Evolutionary conservation across 1,284 basidiomycete genomes (phyloP).

Genomic region (Cerioporus squamosus): DNA sequence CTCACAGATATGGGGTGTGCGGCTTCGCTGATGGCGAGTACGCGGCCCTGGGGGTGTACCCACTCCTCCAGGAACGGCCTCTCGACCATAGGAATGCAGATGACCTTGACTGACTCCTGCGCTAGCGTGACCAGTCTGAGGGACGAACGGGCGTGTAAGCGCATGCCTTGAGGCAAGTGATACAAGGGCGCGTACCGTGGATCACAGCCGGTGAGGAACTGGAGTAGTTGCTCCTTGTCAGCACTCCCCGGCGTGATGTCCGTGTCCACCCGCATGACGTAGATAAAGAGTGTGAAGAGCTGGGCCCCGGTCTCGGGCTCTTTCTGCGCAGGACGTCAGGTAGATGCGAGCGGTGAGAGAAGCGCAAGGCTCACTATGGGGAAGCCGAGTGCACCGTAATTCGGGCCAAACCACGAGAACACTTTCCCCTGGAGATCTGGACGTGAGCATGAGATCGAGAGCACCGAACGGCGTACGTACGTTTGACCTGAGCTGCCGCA

Average conservation of each 20-base stretch:
- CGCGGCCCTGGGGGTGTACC: conserved; percentile 28
- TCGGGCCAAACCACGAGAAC: conserved; percentile 21
- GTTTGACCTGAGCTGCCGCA: conserved; percentile 6
- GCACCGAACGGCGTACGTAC: neutral
- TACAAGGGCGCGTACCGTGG: neutral
- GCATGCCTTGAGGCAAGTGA: too few species aligned
- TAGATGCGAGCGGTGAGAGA: neutral
- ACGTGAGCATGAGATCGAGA: too few species aligned
- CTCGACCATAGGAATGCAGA: conserved; percentile 20
- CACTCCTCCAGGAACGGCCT: conserved; percentile 31
- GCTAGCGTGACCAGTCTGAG: conserved; percentile 19
- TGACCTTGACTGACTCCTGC: conserved; percentile 2
- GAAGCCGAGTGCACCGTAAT: conserved; percentile 23
- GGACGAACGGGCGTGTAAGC: too few species aligned
- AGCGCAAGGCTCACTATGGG: conserved; percentile 12
- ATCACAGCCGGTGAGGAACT: conserved; percentile 1
- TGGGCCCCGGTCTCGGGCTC: conserved; percentile 2
- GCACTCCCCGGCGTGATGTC: neutral
- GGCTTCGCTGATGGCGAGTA: conserved; percentile 40
- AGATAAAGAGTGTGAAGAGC: conserved; percentile 15
- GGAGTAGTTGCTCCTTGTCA: conserved; percentile 1
- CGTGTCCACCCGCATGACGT: neutral
- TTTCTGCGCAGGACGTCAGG: neutral
- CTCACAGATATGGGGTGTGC: conserved; percentile 57
- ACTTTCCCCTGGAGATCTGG: conserved; percentile 12